A percentile compares a stretch with the other conserved stretches of the same genome.
Evolutionary conservation across 345 rosid species (phyloP).

Genomic region (Physaria fendleri): DNA sequence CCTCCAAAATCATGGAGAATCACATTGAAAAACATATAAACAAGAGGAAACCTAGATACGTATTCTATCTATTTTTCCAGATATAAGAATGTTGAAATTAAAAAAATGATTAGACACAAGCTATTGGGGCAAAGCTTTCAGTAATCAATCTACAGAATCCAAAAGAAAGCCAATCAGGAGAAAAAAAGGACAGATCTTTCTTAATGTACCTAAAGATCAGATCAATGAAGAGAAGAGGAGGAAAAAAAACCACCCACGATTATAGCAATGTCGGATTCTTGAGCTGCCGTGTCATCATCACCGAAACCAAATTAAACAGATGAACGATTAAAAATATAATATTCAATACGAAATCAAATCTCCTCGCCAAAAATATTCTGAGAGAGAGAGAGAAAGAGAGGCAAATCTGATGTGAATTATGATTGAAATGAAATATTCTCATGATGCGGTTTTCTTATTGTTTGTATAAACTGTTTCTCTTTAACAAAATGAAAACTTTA

Average conservation of each 20-base stretch:
- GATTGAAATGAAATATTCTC: too few relatives aligned
- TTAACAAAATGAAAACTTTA: too few relatives aligned
- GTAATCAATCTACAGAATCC: not conserved
- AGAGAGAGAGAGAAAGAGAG: not conserved
- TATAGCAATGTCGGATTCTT: conserved; percentile 13
- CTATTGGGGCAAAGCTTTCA: not conserved
- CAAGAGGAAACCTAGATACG: conserved; percentile 6
- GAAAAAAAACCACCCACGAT: conserved; percentile 25
- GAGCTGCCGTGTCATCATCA: conserved; percentile 19
- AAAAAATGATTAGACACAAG: not conserved
- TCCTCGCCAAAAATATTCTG: conserved; percentile 25
- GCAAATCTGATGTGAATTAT: too few relatives aligned
- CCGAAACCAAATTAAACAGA: conserved; percentile 18
- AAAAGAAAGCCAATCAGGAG: not conserved
- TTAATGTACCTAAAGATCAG: conserved; percentile 25
- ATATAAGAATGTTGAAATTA: not conserved
- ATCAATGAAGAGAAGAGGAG: conserved; percentile 5
- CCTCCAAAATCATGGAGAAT: not conserved
- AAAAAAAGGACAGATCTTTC: not conserved
- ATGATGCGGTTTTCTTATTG: too few relatives aligned
- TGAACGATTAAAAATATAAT: not conserved
- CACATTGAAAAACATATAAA: not conserved
- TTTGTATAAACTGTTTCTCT: too few relatives aligned
- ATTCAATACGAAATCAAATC: conserved; percentile 8
- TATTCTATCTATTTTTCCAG: not conserved